Percentiles rank a stretch among this genome's conserved stretches.
Conservation (phyloP, 257 asterid genomes). For the Solanum boliviense region DNA sequence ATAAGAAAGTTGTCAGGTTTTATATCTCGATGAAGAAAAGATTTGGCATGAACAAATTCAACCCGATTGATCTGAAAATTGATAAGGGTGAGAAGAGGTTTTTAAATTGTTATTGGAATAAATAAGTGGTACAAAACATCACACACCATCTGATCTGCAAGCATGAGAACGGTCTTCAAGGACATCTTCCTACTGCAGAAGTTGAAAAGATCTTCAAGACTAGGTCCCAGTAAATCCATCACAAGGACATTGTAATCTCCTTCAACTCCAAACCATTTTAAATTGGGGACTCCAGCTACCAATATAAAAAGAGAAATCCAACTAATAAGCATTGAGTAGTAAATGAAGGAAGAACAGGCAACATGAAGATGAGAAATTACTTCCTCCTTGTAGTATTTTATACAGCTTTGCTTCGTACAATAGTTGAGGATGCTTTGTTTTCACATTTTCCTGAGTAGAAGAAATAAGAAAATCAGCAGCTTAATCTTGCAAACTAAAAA, state of each 20-base stretch:
- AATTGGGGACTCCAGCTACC: constrained; percentile 53
- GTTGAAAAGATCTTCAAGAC: constrained; percentile 64
- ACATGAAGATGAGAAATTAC: constrained; percentile 24
- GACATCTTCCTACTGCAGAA: constrained; percentile 64
- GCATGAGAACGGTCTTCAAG: constrained; percentile 67
- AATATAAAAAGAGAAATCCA: constrained; percentile 2
- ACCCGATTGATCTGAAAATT: constrained; percentile 42
- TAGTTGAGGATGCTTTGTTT: constrained; percentile 60
- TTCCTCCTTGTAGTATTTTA: constrained; percentile 61
- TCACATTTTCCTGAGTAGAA: constrained; percentile 45
- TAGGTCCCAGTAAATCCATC: constrained; percentile 67
- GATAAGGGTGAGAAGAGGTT: not conserved
- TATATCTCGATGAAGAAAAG: constrained; percentile 51
- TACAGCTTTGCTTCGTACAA: constrained; percentile 56
- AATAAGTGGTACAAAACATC: not conserved
- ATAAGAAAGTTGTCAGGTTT: constrained; percentile 73
- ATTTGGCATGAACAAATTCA: constrained; percentile 51
- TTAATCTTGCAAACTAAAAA: not conserved
- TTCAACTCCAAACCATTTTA: constrained; percentile 63
- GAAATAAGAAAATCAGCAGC: not conserved
- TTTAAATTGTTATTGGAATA: not conserved
- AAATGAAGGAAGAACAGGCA: not conserved
- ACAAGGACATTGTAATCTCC: constrained; percentile 68
- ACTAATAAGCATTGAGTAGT: not conserved
- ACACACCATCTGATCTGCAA: constrained; percentile 70